phyloP scores from a whole-genome alignment of 2,329 filamentous ascomycete genomes.

The Alternaria incomplexa region DNA sequence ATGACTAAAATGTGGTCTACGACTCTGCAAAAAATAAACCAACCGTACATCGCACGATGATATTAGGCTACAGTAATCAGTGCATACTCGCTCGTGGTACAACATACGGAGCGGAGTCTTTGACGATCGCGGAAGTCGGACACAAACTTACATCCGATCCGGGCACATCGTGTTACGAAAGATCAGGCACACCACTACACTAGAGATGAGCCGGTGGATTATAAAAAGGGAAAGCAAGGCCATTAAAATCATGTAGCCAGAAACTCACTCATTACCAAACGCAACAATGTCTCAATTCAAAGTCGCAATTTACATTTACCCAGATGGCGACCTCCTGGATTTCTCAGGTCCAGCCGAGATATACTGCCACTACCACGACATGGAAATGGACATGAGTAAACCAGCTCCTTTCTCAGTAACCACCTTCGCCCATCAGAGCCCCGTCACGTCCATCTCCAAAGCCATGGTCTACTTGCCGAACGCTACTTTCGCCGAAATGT shows the following conservation, averaged over 20 bases:
- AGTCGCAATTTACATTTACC: conserved; percentile 49
- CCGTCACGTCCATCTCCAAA: conserved; percentile 28
- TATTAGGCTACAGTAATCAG: neutral
- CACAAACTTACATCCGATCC: conserved; percentile 3
- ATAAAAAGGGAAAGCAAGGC: neutral
- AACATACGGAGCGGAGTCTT: neutral
- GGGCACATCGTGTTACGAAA: neutral
- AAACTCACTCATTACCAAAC: neutral
- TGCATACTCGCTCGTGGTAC: neutral
- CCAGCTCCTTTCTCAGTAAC: conserved; percentile 40
- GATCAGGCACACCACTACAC: neutral
- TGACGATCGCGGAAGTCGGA: conserved; percentile 4
- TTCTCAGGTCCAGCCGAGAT: conserved; percentile 50
- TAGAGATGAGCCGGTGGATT: neutral
- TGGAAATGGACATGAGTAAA: conserved; percentile 22
- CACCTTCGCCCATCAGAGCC: conserved; percentile 40
- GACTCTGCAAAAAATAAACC: neutral
- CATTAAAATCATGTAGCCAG: neutral
- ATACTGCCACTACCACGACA: conserved; percentile 34
- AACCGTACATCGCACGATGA: neutral
- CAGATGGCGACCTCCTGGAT: conserved; percentile 50
- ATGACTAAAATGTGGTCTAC: neutral
- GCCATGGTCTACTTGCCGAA: conserved; percentile 42
- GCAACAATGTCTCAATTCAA: conserved; percentile 32
- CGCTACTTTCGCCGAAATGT: conserved; percentile 35